phyloP scores from a whole-genome alignment of 2,329 filamentous ascomycete genomes.

The Hypoxylon sp. region DNA sequence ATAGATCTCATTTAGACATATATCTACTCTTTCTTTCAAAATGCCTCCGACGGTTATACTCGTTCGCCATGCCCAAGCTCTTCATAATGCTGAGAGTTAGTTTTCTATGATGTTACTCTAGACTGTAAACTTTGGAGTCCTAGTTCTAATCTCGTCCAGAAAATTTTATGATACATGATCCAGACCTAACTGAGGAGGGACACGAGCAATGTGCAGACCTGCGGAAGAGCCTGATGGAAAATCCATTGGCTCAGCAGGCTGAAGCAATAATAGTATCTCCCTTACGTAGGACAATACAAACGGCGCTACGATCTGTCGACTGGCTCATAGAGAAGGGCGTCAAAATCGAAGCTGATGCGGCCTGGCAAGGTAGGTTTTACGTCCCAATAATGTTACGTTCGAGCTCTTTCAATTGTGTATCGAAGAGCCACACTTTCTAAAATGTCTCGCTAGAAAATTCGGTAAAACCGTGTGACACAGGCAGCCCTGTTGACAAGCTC shows the following conservation, averaged over 20 bases:
- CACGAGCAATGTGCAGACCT: conserved; percentile 64
- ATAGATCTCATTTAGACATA: conserved; percentile 5
- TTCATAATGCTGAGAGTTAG: conserved; percentile 70
- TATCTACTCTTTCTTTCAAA: conserved; percentile 57
- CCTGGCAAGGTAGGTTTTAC: conserved; percentile 72
- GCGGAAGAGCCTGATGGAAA: conserved; percentile 59
- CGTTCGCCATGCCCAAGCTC: conserved; percentile 87
- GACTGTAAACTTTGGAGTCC: neutral
- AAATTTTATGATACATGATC: conserved; percentile 66
- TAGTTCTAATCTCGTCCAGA: conserved; percentile 56
- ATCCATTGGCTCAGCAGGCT: conserved; percentile 60
- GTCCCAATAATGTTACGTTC: neutral
- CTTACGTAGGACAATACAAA: conserved; percentile 77
- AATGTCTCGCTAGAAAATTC: conserved; percentile 64
- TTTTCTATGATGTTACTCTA: conserved; percentile 42
- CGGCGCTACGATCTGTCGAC: conserved; percentile 70
- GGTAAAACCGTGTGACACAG: conserved; percentile 73
- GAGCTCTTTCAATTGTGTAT: conserved; percentile 31
- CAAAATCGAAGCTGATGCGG: conserved; percentile 69
- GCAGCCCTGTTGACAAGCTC: conserved; percentile 63
- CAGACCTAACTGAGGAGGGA: conserved; percentile 65
- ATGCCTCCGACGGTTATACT: conserved; percentile 79
- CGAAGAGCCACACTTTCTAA: conserved; percentile 40
- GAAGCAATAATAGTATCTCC: conserved; percentile 74
- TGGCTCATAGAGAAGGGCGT: conserved; percentile 71